Base-by-base conservation (phyloP, 441 rosid genomes). In the Capsella rubella region DNA sequence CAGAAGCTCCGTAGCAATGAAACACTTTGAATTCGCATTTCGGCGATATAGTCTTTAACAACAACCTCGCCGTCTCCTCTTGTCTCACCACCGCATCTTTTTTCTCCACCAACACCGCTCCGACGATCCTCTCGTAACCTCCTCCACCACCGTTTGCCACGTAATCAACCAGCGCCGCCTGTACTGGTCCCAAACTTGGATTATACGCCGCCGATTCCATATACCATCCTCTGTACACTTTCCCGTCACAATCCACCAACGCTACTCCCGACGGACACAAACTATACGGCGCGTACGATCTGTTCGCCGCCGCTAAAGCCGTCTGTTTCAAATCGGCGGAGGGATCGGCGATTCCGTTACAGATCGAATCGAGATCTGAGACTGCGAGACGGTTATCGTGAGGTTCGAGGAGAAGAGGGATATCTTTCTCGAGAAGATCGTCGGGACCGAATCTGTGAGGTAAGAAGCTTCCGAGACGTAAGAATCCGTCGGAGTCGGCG, bases 191-290 rank as follows among this genome's bases (percentile, higher is more conserved):
- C 67, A 95, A 31, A 75, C 97, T 95, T 5, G 99, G 99, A 65
- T 90, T 95, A 78, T 85, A 83, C n/a, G 99, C 97, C 5, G 95
- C 99, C 3, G 99, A 95, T 77, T 95, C 99, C 86, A 75, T 80
- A 51, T 95, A 95, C 64, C 91, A 87, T n/a, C 97, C 99, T 42
- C 79, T 77, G 55, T 86, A 92, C 40, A 95, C 80, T 76, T 73
- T 89, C 56, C 99, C 99, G 10, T 86, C 92, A 8, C 81, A 71
- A 61, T 92, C 97, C 84, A 83, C 69, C 75, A 92, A 35, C 70
- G 93, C 89, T 55, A 87, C 86, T 49, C 99, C 99, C 32, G 99
- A 95, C 15, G 97, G 97, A 79, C 97, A 90, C 29, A 53, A 70
- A 51, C 96, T 92, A 74, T 92, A 95, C 49, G 97, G 97, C 29